Base-by-base conservation (phyloP, 1,139 yeast species). In the Protomyces inouyei region DNA sequence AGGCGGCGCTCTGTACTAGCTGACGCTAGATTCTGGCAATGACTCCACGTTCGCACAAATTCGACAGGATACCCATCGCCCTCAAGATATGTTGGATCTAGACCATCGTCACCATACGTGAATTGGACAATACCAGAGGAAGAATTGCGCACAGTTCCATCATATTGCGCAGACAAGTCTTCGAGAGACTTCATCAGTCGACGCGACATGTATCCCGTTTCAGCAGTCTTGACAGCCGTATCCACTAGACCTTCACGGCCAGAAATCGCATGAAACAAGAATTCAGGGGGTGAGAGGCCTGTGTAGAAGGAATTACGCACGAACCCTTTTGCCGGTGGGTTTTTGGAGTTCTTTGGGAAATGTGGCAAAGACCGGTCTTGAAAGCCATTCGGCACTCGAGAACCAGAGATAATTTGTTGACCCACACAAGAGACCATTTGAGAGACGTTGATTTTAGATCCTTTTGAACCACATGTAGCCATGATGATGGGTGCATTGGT, bases 391-490 rank as follows among this genome's bases (percentile, higher is more conserved):
- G 98, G 98, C 70, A 95, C 98, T 83, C 99, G 96, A 74, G 89
- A 88, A 76, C 99, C 99, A 3, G 97, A 86, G 72, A 95, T 95
- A 79, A 95, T 95, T 76, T 95, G 99, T 78, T 95, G 99, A 66
- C 99, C 99, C 59, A 95, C 99, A 75, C 95, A 97, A 0, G 99
- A 98, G 82, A 95, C 98, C 99, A 95, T 95, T 78, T 95, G 99
- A 10, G 98, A 93, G 54, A 95, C 98, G 76, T 95, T 95, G 70
- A 95, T 83, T 0, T 97, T 91, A 52, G 98, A 93, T 98, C 68
- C 99, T 76, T 95, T 95, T 59, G 98, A 93, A 71, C 99, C 99
- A 82, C 98, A 93, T 0, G 97, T 90, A 10, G 98, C 98, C 99
- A 95, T 95, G 74, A 95, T 92, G 73, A 95, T 83, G 51, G 98